Evolutionary conservation across 768 basidiomycete genomes (phyloP), one percentile per base, ranked within the genome.

Genomic region (Podaxis sp.): DNA sequence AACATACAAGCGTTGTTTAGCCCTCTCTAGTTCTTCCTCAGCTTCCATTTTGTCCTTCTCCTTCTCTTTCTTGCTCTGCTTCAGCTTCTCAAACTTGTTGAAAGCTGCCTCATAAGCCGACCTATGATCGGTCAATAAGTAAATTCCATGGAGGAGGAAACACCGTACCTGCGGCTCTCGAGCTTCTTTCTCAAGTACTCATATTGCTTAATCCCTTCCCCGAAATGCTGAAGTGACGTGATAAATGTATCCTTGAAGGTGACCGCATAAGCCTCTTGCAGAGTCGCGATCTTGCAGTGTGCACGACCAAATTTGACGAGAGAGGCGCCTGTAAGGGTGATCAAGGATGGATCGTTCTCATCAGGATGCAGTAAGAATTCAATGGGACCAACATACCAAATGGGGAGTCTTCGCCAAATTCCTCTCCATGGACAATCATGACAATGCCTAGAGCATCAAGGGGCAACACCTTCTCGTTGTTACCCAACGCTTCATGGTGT

Each of bases 381-480:
- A 23, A 25, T 38, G 27, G 28, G 53, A 48, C 48, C 13, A 66
- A 10, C 73, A 42, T 61, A 86, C 89, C 90, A 68, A 86, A 91
- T 0, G 81, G 78, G 46, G 90, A 92, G 61, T 90, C 88, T 0
- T 84, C 81, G n/a, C 84, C 83, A 68, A 90, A 87, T 67, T 93
- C 85, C 64, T 91, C 90, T 13, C 93, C 93, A 67, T 93, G 90
- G 25, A 82, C 77, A 59, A 93, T 88, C 93, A 95, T 93, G 50
- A 92, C 89, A 57, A 92, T 79, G 1, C 93, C 93, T 9, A 96
- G 77, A 28, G 85, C 83, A 64, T 95, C 93, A 28, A 92, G 77
- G 0, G 89, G 83, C 10, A 92, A 73, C 37, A 91, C 78, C 70
- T 95, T 93, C 62, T 89, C 89, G 0, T 76, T 74, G 59, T 86